Evolutionary conservation across 2,329 filamentous ascomycete species (phyloP).

Genomic region (Colletotrichum lini): DNA sequence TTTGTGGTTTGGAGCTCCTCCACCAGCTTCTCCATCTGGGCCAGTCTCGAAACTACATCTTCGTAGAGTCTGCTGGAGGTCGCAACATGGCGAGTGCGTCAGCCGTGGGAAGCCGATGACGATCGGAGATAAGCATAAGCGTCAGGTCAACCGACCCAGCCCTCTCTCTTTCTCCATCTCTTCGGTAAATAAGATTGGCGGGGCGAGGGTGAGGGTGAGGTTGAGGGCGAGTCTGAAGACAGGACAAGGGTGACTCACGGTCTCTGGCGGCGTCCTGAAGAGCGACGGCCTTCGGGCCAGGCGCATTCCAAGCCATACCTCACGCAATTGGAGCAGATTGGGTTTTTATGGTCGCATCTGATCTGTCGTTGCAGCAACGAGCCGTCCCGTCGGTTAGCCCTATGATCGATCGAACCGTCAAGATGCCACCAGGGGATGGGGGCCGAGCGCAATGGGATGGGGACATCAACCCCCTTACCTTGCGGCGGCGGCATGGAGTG

Average conservation of each 20-base stretch:
- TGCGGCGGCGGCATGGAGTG: slow-evolving; percentile 42
- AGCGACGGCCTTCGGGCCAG: slow-evolving; percentile 40
- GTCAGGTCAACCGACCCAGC: too few species aligned
- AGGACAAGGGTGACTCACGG: slow-evolving; percentile 26
- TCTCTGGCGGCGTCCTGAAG: slow-evolving; percentile 38
- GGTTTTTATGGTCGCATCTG: slow-evolving; percentile 38
- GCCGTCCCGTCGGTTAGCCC: slow-evolving; percentile 33
- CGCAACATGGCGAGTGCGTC: slow-evolving; percentile 1
- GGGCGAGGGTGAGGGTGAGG: not conserved
- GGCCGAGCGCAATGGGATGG: not conserved
- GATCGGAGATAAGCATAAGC: slow-evolving; percentile 2
- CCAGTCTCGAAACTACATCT: slow-evolving; percentile 40
- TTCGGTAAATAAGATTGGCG: not conserved
- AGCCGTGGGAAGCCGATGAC: slow-evolving; percentile 2
- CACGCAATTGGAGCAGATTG: slow-evolving; percentile 37
- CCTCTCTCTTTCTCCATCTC: not conserved
- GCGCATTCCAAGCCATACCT: slow-evolving; percentile 38
- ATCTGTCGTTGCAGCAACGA: slow-evolving; percentile 30
- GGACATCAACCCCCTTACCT: slow-evolving; percentile 30
- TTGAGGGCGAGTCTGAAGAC: not conserved
- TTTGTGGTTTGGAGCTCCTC: slow-evolving; percentile 38
- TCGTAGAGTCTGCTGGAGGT: slow-evolving; percentile 31
- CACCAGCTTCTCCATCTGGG: slow-evolving; percentile 40
- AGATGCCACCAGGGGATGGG: not conserved
- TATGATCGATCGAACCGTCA: not conserved